Evolutionary conservation across 805 yeast genomes (phyloP).

Genomic region (Kodamaea kaohsiungensis): DNA sequence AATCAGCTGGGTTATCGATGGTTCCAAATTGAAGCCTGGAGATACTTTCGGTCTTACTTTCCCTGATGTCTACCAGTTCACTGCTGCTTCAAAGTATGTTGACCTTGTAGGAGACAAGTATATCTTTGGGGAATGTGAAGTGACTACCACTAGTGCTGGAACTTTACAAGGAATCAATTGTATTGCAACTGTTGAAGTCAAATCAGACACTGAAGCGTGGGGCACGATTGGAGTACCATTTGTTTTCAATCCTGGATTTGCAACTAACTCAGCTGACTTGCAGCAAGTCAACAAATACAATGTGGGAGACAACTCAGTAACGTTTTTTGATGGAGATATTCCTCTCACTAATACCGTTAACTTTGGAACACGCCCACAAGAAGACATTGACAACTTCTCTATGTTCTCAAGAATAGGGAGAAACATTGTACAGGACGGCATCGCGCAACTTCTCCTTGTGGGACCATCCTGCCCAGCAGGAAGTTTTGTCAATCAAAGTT

Average conservation of each 20-base stretch:
- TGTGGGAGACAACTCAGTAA: constrained; percentile 15
- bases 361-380: constrained; percentile 3
- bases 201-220: constrained; percentile 13
- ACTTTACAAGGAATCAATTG: constrained; percentile 9
- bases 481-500: background rate
- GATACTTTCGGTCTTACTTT: constrained; percentile 19
- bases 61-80: constrained; percentile 19
- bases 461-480: background rate
- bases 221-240: constrained; percentile 17
- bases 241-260: constrained; percentile 22
- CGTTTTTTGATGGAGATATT: constrained; percentile 19
- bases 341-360: constrained; percentile 12
- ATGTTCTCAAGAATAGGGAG: background rate
- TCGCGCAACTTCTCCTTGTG: background rate
- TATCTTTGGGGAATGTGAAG: constrained; percentile 23
- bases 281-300: constrained; percentile 9
- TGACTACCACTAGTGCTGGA: constrained; percentile 11
- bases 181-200: constrained; percentile 15
- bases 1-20: background rate
- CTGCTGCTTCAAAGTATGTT: constrained; percentile 7
- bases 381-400: too few relatives aligned
- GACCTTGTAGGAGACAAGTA: constrained; percentile 9
- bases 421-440: background rate
- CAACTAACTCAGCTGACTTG: constrained; percentile 11
- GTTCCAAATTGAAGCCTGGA: constrained; percentile 9